Evolutionary conservation across 2,329 filamentous ascomycete genomes (phyloP), one percentile per base, ranked within the genome.

Genomic region (Aspergillus fructus): DNA sequence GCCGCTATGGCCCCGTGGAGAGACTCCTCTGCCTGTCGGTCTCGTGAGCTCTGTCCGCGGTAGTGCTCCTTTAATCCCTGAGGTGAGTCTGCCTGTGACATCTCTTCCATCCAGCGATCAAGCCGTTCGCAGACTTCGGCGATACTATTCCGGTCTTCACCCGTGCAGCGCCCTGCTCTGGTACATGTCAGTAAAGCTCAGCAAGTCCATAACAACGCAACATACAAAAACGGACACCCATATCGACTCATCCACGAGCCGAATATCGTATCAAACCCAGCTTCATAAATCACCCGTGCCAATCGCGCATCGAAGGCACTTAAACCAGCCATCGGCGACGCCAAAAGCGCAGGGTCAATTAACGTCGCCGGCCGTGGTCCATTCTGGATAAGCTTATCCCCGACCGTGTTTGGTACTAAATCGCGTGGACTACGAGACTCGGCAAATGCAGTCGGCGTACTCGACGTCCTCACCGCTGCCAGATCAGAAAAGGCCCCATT

Each of bases 211-310:
- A 24, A 9, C 13, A 12, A 7, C 15, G 3, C 8, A 8, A 64
- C 75, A 17, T 64, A 78, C 74, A 75, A 58, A 48, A 78, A 77
- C 13, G 76, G 76, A 57, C 74, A 77, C 53, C 76, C 72, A 48
- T 78, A 73, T 56, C 71, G 71, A 0, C 76, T 75, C 64, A 78
- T 69, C 75, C 74, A 78, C 0, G 74, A 77, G 2, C 76, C 76
- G 61, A 78, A 78, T 0, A 78, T 67, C 3, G 69, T 66, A 48
- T 78, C 74, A 39, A 78, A 79, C 0, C 72, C 71, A 42, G 65
- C 63, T 30, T 66, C 61, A 57, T 75, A 78, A 9, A 78, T 67
- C 2, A 43, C 56, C 21, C 60, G 61, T 1, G 68, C 59, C 64
- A 66, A 66, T 33, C 59, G 43, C 6, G 39, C 41, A 13, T 57